Conservation (phyloP, 352 stramenopile species). For the Pythium chondricola region DNA sequence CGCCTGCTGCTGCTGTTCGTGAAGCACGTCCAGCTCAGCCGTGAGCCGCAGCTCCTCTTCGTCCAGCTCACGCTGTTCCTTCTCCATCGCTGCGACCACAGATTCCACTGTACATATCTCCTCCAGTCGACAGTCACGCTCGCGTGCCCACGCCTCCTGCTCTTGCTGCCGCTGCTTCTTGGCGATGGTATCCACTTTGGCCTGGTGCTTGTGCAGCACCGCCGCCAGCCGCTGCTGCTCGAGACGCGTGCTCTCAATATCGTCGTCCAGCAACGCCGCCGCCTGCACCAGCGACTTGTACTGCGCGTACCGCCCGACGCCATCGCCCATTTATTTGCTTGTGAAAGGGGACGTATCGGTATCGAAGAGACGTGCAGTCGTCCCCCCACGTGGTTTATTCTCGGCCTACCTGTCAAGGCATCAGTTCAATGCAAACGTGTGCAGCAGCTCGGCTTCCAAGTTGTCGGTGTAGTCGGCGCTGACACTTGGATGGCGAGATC, state of each 20-base stretch:
- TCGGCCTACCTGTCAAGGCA: too few relatives aligned
- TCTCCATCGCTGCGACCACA: conserved; percentile 17
- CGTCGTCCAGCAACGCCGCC: conserved; percentile 35
- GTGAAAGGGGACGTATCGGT: too few relatives aligned
- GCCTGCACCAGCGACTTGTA: conserved; percentile 51
- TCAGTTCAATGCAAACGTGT: too few relatives aligned
- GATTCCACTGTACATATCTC: conserved; percentile 22
- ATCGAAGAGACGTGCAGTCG: too few relatives aligned
- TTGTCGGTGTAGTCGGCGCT: too few relatives aligned
- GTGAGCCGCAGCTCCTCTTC: conserved; percentile 31
- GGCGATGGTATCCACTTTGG: conserved; percentile 1
- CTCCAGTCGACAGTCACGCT: conserved; percentile 33
- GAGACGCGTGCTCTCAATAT: conserved; percentile 26
- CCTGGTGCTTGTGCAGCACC: conserved; percentile 11
- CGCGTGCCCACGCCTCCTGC: conserved; percentile 28
- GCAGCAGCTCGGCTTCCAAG: too few relatives aligned
- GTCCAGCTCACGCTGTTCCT: conserved; percentile 26
- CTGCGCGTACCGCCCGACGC: conserved; percentile 36
- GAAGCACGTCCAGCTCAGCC: conserved; percentile 43
- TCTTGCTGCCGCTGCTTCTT: conserved; percentile 18
- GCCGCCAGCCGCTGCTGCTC: conserved; percentile 24
- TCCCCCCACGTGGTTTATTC: too few relatives aligned
- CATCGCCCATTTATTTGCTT: too few relatives aligned
- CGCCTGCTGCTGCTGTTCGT: conserved; percentile 30
- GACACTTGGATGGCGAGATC: too few relatives aligned